phyloP scores from a whole-genome alignment of 2,329 filamentous ascomycete genomes.

The Verticillium nubilum region DNA sequence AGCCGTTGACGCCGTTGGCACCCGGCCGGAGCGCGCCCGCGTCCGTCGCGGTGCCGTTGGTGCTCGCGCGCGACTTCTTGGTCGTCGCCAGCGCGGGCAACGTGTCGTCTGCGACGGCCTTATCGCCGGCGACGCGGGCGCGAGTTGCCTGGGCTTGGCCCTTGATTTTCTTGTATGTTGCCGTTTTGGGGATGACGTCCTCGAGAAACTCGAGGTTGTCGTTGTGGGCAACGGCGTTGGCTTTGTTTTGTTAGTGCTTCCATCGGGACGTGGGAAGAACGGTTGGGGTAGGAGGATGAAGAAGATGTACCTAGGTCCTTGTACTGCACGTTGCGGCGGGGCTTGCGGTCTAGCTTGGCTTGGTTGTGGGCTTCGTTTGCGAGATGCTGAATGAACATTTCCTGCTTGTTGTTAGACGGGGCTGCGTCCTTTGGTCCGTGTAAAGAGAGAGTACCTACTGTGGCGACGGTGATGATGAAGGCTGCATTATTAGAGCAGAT shows the following conservation, averaged over 20 bases:
- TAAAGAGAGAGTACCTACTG: slow-evolving; percentile 44
- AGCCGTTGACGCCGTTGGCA: slow-evolving; percentile 10
- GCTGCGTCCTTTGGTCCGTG: not conserved
- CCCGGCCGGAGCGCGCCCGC: not conserved
- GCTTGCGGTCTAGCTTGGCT: slow-evolving; percentile 86
- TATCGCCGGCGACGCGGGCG: slow-evolving; percentile 40
- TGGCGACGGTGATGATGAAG: slow-evolving; percentile 88
- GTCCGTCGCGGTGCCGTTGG: slow-evolving; percentile 6
- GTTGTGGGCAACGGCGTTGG: slow-evolving; percentile 77
- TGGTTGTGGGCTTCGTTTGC: slow-evolving; percentile 80
- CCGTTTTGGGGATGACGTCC: slow-evolving; percentile 84
- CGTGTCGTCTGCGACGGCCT: slow-evolving; percentile 23
- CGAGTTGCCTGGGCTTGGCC: slow-evolving; percentile 49
- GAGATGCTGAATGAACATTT: slow-evolving; percentile 94
- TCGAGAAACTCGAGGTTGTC: slow-evolving; percentile 94
- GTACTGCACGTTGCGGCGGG: slow-evolving; percentile 90
- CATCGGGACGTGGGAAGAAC: not conserved
- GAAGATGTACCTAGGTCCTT: slow-evolving; percentile 74
- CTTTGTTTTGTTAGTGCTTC: slow-evolving; percentile 33
- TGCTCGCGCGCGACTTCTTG: slow-evolving; percentile 18
- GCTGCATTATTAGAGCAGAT: slow-evolving; percentile 90
- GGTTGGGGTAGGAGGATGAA: not conserved
- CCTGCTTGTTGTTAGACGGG: slow-evolving; percentile 40
- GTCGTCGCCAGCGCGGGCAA: slow-evolving; percentile 14
- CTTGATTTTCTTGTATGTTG: slow-evolving; percentile 75